phyloP scores from a whole-genome alignment of 768 basidiomycete genomes.

The Psilocybe sp. region DNA sequence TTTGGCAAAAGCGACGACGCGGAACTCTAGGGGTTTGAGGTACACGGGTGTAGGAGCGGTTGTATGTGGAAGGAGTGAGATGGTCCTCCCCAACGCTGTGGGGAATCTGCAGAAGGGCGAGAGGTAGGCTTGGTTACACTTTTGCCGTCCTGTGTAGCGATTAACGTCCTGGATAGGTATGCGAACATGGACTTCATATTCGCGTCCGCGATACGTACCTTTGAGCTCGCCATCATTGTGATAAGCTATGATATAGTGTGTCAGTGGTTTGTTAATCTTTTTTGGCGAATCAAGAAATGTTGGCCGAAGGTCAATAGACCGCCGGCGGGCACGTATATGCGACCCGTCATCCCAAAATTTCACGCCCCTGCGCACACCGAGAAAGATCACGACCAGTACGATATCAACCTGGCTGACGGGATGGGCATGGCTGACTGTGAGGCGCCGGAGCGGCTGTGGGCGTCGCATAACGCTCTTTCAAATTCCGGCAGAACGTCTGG shows the following conservation, averaged over 20 bases:
- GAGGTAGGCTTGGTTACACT: constrained; percentile 20
- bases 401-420: constrained; percentile 20
- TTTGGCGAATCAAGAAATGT: too few relatives aligned
- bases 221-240: neutral
- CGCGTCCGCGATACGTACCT: constrained; percentile 1
- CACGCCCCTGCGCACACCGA: constrained; percentile 23
- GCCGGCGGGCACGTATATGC: too few relatives aligned
- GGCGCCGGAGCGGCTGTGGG: constrained; percentile 30
- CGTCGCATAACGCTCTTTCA: constrained; percentile 18
- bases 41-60: constrained; percentile 11
- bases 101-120: constrained; percentile 30
- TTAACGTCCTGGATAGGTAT: too few relatives aligned
- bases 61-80: constrained; percentile 9
- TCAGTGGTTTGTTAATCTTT: constrained; percentile 24
- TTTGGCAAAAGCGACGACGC: constrained; percentile 5
- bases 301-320: too few relatives aligned
- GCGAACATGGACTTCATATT: constrained; percentile 17
- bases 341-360: constrained; percentile 23
- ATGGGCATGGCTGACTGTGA: constrained; percentile 29
- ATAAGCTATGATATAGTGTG: constrained; percentile 29
- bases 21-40: constrained; percentile 6
- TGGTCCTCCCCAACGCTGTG: constrained; percentile 10
- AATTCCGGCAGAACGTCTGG: constrained; percentile 26
- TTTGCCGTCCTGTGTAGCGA: neutral
- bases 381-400: constrained; percentile 19